These are phyloP conservation scores for Anisodus acutangulus DNA, from an alignment of 257 asterid species.

Conservation along the genomic window DNA sequence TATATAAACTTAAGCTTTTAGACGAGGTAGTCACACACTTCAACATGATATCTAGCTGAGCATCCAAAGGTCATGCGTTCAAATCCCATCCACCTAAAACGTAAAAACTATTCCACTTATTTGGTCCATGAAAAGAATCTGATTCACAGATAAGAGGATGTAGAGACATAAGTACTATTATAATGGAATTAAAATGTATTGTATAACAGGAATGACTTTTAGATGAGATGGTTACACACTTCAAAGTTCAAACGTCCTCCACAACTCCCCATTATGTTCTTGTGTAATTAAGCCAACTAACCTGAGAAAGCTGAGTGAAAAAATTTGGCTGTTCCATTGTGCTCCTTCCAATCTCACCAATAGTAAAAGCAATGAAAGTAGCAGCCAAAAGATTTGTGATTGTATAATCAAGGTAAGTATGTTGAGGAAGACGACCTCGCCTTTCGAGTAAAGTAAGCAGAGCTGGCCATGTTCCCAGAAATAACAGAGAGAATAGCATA, in stretches of 20 bases:
- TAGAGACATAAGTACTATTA: too few species aligned
- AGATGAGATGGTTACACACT: not conserved
- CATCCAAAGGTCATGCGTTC: not conserved
- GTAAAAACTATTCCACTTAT: not conserved
- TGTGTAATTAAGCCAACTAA: constrained; percentile 25
- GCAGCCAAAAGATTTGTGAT: constrained; percentile 87
- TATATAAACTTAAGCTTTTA: not conserved
- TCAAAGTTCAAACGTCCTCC: not conserved
- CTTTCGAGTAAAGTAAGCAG: constrained; percentile 78
- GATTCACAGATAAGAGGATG: too few species aligned
- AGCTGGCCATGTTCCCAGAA: constrained; percentile 99
- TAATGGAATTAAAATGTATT: not conserved
- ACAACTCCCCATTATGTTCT: not conserved
- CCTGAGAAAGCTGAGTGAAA: constrained; percentile 76
- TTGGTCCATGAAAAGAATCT: not conserved
- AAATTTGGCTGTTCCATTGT: constrained; percentile 68
- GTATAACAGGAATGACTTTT: not conserved
- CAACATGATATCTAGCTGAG: not conserved
- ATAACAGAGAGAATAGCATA: constrained; percentile 68
- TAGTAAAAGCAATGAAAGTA: constrained; percentile 76
- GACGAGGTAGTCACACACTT: not conserved
- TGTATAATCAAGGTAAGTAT: constrained; percentile 90
- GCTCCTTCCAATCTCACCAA: constrained; percentile 73
- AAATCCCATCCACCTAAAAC: not conserved
- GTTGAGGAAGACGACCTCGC: constrained; percentile 96